Conservation (phyloP, 1,284 basidiomycete genomes). For the Cutaneotrichosporon mucoides region DNA sequence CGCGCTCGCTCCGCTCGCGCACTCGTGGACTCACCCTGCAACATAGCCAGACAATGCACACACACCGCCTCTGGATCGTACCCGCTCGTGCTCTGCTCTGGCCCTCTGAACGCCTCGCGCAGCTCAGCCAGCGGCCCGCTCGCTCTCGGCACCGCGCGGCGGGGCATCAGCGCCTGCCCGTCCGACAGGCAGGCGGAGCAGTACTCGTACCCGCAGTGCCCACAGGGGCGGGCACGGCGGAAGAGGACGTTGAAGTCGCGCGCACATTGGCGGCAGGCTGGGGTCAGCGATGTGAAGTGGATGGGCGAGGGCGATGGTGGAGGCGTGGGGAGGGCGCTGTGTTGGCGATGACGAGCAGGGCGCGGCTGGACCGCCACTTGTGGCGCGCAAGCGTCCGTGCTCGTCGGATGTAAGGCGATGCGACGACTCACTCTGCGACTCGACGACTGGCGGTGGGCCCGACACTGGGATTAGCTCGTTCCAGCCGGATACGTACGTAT, state of each 20-base stretch:
- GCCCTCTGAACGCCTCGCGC: slow-evolving; percentile 23
- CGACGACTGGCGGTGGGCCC: slow-evolving; percentile 44
- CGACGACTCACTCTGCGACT: slow-evolving; percentile 35
- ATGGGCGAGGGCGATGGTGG: no score
- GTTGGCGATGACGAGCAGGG: no score
- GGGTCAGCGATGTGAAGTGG: background rate
- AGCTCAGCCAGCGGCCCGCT: slow-evolving; percentile 22
- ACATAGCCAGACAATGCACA: slow-evolving; percentile 39
- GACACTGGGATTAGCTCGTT: slow-evolving; percentile 33
- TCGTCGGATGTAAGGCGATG: no score
- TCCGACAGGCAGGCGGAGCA: slow-evolving; percentile 43
- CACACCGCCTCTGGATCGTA: slow-evolving; percentile 48
- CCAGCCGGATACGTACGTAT: slow-evolving; percentile 32
- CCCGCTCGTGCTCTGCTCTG: slow-evolving; percentile 19
- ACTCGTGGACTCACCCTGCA: slow-evolving; percentile 39
- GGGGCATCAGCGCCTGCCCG: slow-evolving; percentile 48
- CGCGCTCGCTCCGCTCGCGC: no score
- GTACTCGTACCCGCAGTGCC: slow-evolving; percentile 48
- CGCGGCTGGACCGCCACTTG: no score
- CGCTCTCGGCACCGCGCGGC: slow-evolving; percentile 14
- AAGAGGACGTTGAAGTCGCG: slow-evolving; percentile 46
- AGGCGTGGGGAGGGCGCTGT: no score
- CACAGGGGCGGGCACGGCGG: slow-evolving; percentile 40
- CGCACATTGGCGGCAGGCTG: slow-evolving; percentile 45
- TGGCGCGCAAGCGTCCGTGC: no score